Evolutionary conservation across 169 alveolate species (phyloP).

Genomic region (Sarcocystis neurona): DNA sequence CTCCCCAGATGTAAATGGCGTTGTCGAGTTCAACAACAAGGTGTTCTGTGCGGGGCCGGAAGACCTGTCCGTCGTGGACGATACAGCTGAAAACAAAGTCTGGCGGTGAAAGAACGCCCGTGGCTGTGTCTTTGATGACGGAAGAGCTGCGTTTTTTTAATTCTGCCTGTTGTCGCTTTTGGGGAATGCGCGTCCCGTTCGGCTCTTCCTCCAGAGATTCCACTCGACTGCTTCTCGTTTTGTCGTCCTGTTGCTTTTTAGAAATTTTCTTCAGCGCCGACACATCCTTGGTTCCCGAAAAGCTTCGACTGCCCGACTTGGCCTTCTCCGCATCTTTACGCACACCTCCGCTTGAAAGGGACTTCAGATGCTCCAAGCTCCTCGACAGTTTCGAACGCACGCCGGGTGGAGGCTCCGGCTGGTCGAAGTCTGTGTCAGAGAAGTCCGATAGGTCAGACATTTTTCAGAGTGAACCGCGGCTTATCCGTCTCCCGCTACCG

Average conservation of each 20-base stretch:
- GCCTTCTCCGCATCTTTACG: neutral
- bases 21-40: slow-evolving; percentile 15
- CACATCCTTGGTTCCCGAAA: too few species aligned
- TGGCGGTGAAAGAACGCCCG: slow-evolving; percentile 59
- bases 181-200: too few species aligned
- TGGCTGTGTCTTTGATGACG: slow-evolving; percentile 35
- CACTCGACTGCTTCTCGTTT: too few species aligned
- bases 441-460: slow-evolving; percentile 60
- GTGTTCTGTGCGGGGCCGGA: slow-evolving; percentile 34
- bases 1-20: slow-evolving; percentile 49
- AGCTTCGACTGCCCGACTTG: too few species aligned
- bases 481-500: too few species aligned
- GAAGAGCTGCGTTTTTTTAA: too few species aligned
- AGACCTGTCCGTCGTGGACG: slow-evolving; percentile 54
- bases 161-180: too few species aligned
- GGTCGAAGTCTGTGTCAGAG: slow-evolving; percentile 29
- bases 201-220: too few species aligned
- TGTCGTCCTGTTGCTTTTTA: too few species aligned
- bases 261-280: too few species aligned
- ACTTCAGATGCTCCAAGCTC: neutral
- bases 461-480: neutral
- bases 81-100: slow-evolving; percentile 48
- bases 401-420: slow-evolving; percentile 23
- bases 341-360: neutral
- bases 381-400: neutral